These are phyloP conservation scores for Stentor coeruleus DNA, from an alignment of 73 alveolate genomes.

Conservation along the genomic window DNA sequence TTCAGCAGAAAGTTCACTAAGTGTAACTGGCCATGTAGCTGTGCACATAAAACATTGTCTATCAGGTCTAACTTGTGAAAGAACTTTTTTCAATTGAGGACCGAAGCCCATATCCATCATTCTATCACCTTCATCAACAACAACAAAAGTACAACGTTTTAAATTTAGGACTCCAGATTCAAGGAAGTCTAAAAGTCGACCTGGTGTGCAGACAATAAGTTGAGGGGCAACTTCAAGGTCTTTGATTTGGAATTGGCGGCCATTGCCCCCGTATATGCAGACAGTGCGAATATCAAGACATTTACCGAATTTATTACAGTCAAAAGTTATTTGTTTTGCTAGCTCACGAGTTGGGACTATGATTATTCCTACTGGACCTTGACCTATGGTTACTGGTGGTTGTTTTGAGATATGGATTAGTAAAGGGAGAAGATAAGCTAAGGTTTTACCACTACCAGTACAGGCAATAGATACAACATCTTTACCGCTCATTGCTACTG, in stretches of 20 bases:
- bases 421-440: conserved; percentile 95
- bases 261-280: conserved; percentile 96
- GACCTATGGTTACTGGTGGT: conserved; percentile 76
- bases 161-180: conserved; percentile 83
- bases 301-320: conserved; percentile 63
- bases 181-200: conserved; percentile 94
- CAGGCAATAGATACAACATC: conserved; percentile 98
- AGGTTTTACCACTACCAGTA: conserved; percentile 98
- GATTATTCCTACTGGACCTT: conserved; percentile 72
- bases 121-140: conserved; percentile 99
- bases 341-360: conserved; percentile 97
- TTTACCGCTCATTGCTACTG: conserved; percentile 96
- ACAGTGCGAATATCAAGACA: conserved; percentile 74
- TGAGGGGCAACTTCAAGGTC: conserved; percentile 93
- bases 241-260: conserved; percentile 84
- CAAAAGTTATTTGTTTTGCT: conserved; percentile 47
- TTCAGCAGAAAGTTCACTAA: conserved; percentile 87
- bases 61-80: conserved; percentile 86
- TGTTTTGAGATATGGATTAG: conserved; percentile 88
- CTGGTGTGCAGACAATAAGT: conserved; percentile 97
- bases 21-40: conserved; percentile 96
- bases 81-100: conserved; percentile 88
- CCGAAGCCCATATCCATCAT: conserved; percentile 99
- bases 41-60: conserved; percentile 92
- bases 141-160: conserved; percentile 91